phyloP scores from a whole-genome alignment of 768 basidiomycete genomes.

The Leccinellum albellum region DNA sequence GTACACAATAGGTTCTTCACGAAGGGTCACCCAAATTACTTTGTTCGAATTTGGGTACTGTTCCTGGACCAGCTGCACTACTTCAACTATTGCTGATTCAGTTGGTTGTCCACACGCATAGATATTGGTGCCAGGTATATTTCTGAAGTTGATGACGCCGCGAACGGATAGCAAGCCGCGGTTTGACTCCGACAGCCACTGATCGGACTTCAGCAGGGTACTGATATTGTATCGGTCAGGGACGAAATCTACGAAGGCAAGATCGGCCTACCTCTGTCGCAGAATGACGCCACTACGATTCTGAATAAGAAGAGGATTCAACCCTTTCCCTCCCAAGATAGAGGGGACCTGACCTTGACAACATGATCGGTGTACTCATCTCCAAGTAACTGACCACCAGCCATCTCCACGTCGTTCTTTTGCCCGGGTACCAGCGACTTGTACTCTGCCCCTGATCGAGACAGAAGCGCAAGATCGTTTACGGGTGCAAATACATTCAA shows the following conservation, averaged over 20 bases:
- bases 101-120: slow-evolving; percentile 95
- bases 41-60: slow-evolving; percentile 57
- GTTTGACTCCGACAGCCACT: slow-evolving; percentile 76
- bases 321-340: not conserved
- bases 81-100: slow-evolving; percentile 75
- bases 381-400: slow-evolving; percentile 82
- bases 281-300: slow-evolving; percentile 93
- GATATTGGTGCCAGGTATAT: slow-evolving; percentile 72
- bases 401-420: slow-evolving; percentile 68
- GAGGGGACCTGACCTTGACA: slow-evolving; percentile 56
- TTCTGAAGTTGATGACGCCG: slow-evolving; percentile 94
- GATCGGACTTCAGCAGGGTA: slow-evolving; percentile 88
- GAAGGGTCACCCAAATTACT: slow-evolving; percentile 88
- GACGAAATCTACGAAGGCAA: slow-evolving; percentile 3
- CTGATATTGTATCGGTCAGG: slow-evolving; percentile 33
- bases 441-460: slow-evolving; percentile 59
- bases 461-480: slow-evolving; percentile 79
- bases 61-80: slow-evolving; percentile 60
- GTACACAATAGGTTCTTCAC: slow-evolving; percentile 90
- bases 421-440: slow-evolving; percentile 61
- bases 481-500: slow-evolving; percentile 91
- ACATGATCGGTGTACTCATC: slow-evolving; percentile 97
- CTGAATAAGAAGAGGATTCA: slow-evolving; percentile 34
- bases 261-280: slow-evolving; percentile 64
- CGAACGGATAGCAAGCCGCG: slow-evolving; percentile 67